phyloP scores from a whole-genome alignment of 148 eudicot species.

The Rhododendron vialii region DNA sequence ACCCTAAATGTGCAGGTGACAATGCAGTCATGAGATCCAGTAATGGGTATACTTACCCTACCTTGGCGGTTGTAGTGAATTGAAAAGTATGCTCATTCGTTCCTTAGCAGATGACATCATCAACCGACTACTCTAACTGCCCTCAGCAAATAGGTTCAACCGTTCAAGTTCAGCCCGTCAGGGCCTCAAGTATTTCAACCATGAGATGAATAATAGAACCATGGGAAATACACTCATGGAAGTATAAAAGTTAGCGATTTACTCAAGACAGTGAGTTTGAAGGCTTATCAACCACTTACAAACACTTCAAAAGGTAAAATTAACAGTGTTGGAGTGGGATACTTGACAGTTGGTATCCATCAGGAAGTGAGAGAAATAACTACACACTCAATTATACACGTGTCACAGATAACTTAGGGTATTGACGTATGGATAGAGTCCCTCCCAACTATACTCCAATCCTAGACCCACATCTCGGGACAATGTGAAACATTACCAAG shows the following conservation, averaged over 20 bases:
- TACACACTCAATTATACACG: neutral
- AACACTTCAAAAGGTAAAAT: neutral
- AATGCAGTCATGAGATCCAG: neutral
- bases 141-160: neutral
- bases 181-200: neutral
- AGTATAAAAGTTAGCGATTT: neutral
- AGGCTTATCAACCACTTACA: neutral
- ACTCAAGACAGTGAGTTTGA: neutral
- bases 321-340: neutral
- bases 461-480: neutral
- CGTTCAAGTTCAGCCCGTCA: neutral
- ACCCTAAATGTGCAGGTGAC: neutral
- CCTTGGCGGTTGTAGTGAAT: neutral
- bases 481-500: neutral
- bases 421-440: neutral
- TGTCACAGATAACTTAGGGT: neutral
- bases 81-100: neutral
- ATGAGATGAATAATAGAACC: neutral
- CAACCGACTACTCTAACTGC: neutral
- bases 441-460: neutral
- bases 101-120: neutral
- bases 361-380: neutral
- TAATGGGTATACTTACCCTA: neutral
- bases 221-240: neutral
- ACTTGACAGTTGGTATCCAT: neutral